Conservation (phyloP, 768 basidiomycete genomes). For the Rhizopogon sp. region DNA sequence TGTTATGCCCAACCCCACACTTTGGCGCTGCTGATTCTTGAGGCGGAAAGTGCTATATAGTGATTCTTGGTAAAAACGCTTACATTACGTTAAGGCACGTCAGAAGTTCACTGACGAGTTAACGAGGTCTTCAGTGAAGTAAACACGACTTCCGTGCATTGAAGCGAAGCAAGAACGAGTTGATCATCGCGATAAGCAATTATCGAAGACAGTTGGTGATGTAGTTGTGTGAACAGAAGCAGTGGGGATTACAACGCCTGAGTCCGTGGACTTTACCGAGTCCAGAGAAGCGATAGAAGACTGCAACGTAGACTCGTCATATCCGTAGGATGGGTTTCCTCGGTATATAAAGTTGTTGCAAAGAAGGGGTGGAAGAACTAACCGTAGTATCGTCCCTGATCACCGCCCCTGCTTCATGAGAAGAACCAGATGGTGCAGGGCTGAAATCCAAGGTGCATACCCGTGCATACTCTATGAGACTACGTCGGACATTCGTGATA, state of each 20-base stretch:
- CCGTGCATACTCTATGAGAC: too few species aligned
- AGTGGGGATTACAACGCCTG: not conserved
- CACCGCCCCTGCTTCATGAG: not conserved
- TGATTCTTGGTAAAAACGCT: too few species aligned
- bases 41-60: too few species aligned
- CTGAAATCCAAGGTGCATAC: not conserved
- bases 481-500: not conserved
- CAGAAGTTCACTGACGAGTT: not conserved
- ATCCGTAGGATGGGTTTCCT: not conserved
- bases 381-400: not conserved
- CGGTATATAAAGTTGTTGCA: not conserved
- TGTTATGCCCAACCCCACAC: not conserved
- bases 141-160: not conserved
- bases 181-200: not conserved
- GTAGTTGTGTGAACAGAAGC: not conserved
- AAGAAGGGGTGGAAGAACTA: not conserved
- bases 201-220: not conserved
- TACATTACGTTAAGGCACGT: not conserved
- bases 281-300: not conserved
- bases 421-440: not conserved
- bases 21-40: not conserved
- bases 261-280: not conserved
- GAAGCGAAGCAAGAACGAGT: not conserved
- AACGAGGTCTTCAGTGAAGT: not conserved
- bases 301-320: not conserved